A percentile compares a stretch with the other conserved stretches of the same genome.
phyloP scores from a whole-genome alignment of 805 yeast genomes.

The Saccharomycopsis oosterbeekiorum region DNA sequence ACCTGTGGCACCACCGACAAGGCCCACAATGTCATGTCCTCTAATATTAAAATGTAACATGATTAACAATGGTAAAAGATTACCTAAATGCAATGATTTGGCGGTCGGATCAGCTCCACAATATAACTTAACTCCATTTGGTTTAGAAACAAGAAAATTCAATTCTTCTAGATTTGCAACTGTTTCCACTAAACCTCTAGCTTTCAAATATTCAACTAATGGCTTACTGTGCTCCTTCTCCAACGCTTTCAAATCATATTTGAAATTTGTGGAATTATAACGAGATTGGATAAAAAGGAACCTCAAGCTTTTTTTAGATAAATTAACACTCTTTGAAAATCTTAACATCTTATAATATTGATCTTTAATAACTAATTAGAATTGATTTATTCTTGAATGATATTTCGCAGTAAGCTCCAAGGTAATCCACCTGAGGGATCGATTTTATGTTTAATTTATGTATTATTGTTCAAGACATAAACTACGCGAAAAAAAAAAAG shows the following conservation, averaged over 20 bases:
- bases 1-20: conserved; percentile 95
- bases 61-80: conserved; percentile 77
- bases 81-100: conserved; percentile 79
- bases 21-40: conserved; percentile 76
- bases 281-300: background rate
- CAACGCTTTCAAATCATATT: conserved; percentile 20
- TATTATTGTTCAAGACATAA: background rate
- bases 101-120: conserved; percentile 98
- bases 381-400: too few species aligned
- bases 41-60: conserved; percentile 72
- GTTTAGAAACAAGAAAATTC: conserved; percentile 27
- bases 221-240: conserved; percentile 29
- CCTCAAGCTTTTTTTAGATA: background rate
- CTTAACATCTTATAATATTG: background rate
- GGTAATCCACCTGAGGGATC: too few species aligned
- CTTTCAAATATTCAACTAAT: conserved; percentile 31
- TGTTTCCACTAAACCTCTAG: conserved; percentile 38
- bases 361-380: background rate
- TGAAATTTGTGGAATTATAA: conserved; percentile 11
- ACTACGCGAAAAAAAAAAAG: background rate
- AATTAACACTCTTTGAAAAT: background rate
- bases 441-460: too few species aligned
- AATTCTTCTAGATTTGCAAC: conserved; percentile 27
- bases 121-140: conserved; percentile 39
- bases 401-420: background rate